Percentiles rank a stretch among this genome's conserved stretches.
These are phyloP conservation scores for Cladochytrium replicatum DNA, from an alignment of 192 early-diverging fungal species.

Conservation along the genomic window DNA sequence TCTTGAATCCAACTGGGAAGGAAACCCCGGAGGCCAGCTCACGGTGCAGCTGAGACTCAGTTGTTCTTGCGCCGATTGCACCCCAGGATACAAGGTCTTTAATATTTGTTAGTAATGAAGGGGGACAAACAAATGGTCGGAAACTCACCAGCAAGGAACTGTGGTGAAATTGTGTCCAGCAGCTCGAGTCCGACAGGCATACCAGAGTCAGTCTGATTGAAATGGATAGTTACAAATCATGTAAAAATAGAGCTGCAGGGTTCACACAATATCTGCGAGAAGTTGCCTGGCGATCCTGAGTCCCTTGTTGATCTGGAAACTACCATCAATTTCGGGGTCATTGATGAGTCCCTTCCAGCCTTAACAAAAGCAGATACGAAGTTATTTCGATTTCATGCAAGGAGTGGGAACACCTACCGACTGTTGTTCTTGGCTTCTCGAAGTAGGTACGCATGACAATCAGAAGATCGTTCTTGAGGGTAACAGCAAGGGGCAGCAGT, in stretches of 20 bases:
- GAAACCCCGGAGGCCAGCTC: conserved; percentile 84
- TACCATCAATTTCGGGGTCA: conserved; percentile 45
- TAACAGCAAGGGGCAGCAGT: conserved; percentile 23
- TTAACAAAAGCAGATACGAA: conserved; percentile 15
- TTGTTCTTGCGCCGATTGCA: conserved; percentile 91
- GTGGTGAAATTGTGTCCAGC: conserved; percentile 91
- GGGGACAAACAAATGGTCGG: too few relatives aligned
- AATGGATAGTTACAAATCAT: conserved; percentile 8
- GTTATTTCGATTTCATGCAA: background rate
- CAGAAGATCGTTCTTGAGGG: conserved; percentile 43
- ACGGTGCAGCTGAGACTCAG: conserved; percentile 76
- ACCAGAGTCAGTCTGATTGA: conserved; percentile 45
- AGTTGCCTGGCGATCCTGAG: conserved; percentile 71
- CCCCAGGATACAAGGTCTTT: conserved; percentile 91
- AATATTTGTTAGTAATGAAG: too few relatives aligned
- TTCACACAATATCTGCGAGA: conserved; percentile 46
- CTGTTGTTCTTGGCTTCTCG: conserved; percentile 92
- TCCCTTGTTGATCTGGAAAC: conserved; percentile 93
- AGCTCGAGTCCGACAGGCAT: conserved; percentile 84
- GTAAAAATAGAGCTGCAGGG: too few relatives aligned
- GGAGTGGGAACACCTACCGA: conserved; percentile 56
- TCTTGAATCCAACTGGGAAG: conserved; percentile 94
- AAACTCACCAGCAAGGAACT: conserved; percentile 85
- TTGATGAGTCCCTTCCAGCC: conserved; percentile 92
- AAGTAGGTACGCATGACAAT: conserved; percentile 96